Evolutionary conservation across 2,329 filamentous ascomycete species (phyloP), one percentile per base, ranked within the genome.

Genomic region (Alternaria tenuissima): DNA sequence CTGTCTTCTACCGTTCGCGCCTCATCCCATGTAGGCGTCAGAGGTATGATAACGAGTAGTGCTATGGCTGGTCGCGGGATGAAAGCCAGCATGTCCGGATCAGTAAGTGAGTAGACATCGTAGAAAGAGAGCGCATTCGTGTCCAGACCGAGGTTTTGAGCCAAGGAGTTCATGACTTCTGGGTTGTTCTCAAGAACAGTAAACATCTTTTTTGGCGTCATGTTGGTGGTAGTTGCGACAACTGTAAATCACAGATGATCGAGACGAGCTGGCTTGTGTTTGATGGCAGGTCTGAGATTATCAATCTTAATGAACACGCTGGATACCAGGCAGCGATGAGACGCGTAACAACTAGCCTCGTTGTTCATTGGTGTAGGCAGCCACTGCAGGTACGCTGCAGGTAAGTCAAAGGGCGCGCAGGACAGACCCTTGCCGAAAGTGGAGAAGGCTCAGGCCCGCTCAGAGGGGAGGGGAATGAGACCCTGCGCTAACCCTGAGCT

Each of bases 11-110:
- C 63, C n/a, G 72, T 74, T 42, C 84, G 82, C 14, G 78, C 74
- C 34, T 68, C 69, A 36, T 72, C n/a, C 75, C 75, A 78, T 52
- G 82, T 62, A 16, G 67, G 56, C n/a, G 74, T 77, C 7, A 77
- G 56, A 2, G 84, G 84, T 18, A 82, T 82, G 66, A 86, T 85
- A 70, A 87, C 81, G 52, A 88, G 80, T 7, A 88, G 73, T 7
- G 84, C 85, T 63, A 82, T 80, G n/a, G 79, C 81, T 0, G 86
- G 86, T 7, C 85, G 81, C 0, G 85, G 84, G 47, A 87, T 80
- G 58, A 83, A 75, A 14, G 80, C 75, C 42, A 86, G 76, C 24
- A 84, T 73, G 30, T 83, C 81, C 1, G 80, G 76, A n/a, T 86
- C 82, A 43, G 82, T 81, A 59, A 86, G 77, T 41, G 80, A 83